These are phyloP conservation scores for Xylaria sp. DNA, from an alignment of 2,329 filamentous ascomycete genomes.

Conservation along the genomic window DNA sequence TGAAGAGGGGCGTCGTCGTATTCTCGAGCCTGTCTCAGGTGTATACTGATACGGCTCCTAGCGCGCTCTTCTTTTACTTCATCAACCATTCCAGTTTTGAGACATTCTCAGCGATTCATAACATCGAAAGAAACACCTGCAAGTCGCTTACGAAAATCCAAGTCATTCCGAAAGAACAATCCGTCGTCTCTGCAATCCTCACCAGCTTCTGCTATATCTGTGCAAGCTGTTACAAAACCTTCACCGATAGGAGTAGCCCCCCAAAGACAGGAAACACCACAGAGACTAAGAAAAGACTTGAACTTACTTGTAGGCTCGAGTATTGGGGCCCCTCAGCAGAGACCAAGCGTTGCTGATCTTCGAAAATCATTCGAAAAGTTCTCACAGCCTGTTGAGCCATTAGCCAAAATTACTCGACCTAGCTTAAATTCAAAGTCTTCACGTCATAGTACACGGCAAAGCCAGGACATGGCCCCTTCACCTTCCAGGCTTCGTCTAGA, in stretches of 20 bases:
- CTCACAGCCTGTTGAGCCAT: constrained; percentile 15
- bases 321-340: constrained; percentile 32
- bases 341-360: constrained; percentile 50
- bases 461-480: constrained; percentile 2
- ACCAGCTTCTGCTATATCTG: not conserved
- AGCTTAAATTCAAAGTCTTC: constrained; percentile 21
- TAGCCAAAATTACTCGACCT: constrained; percentile 8
- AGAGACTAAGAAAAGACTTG: constrained; percentile 4
- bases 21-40: constrained; percentile 16
- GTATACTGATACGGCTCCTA: constrained; percentile 28
- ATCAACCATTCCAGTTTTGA: constrained; percentile 28
- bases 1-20: constrained; percentile 8
- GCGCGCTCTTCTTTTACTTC: constrained; percentile 20
- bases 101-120: constrained; percentile 25
- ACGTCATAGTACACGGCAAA: not conserved
- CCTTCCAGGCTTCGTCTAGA: not conserved
- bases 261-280: not conserved
- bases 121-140: constrained; percentile 12
- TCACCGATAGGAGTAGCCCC: not conserved
- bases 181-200: constrained; percentile 1
- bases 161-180: constrained; percentile 12
- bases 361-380: constrained; percentile 49
- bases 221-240: not conserved
- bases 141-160: constrained; percentile 15
- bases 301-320: not conserved